Conservation (phyloP, 345 rosid species). For the Angophora floribunda region DNA sequence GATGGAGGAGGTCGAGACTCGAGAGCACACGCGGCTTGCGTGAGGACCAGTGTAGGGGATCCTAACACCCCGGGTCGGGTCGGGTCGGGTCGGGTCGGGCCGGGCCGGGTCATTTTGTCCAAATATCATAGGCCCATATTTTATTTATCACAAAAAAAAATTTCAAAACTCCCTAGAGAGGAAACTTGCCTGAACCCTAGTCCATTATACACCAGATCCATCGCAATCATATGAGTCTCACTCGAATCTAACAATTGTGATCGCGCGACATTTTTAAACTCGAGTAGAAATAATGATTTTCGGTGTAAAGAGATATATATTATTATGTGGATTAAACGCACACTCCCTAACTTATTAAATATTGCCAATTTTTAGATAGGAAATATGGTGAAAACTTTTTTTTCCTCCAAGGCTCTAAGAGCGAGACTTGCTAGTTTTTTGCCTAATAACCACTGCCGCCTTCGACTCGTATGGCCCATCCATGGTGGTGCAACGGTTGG, state of each 20-base stretch:
- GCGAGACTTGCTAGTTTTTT: not conserved
- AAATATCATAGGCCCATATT: not conserved
- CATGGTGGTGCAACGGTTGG: not conserved
- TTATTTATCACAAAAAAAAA: not conserved
- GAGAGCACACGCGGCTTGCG: not conserved
- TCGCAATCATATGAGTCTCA: not conserved
- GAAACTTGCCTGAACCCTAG: rapidly evolving
- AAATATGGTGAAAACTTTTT: not conserved
- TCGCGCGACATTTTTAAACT: not conserved
- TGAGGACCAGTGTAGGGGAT: not conserved
- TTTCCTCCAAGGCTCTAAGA: not conserved
- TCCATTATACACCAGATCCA: rapidly evolving
- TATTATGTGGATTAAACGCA: rapidly evolving
- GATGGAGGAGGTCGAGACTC: not conserved
- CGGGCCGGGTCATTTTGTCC: not conserved
- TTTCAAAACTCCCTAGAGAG: not conserved
- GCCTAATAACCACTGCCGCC: not conserved
- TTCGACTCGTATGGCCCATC: not conserved
- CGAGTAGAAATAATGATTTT: rapidly evolving
- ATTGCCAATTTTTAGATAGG: not conserved
- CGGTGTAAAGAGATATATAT: not conserved
- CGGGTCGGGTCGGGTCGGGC: not conserved
- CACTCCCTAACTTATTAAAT: rapidly evolving
- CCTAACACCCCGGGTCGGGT: not conserved
- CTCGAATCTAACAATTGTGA: not conserved